phyloP scores from a whole-genome alignment of 192 early-diverging fungal species.

The Gaertneriomyces sp. region DNA sequence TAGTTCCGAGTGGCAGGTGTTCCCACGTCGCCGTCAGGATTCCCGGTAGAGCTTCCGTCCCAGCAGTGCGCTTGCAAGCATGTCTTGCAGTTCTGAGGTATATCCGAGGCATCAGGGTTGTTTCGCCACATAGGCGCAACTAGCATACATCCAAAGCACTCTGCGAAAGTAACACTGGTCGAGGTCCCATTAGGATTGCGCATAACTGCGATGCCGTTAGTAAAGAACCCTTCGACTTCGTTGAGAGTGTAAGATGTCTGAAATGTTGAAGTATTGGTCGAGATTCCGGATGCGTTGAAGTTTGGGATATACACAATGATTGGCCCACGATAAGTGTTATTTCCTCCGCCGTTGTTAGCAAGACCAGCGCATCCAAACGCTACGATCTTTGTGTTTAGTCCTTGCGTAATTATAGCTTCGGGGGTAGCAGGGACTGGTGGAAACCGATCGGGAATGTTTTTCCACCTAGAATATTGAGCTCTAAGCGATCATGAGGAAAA shows the following conservation, averaged over 20 bases:
- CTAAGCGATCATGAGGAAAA: too few species aligned
- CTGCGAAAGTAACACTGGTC: neutral
- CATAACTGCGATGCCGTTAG: slow-evolving; percentile 10
- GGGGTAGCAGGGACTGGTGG: slow-evolving; percentile 26
- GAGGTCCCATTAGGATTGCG: slow-evolving; percentile 1
- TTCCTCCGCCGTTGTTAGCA: neutral
- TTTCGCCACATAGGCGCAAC: slow-evolving; percentile 2
- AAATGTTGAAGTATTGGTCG: slow-evolving; percentile 31
- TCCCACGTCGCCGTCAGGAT: slow-evolving; percentile 1
- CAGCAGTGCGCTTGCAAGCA: slow-evolving; percentile 27
- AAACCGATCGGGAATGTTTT: slow-evolving; percentile 5
- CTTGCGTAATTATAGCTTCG: slow-evolving; percentile 21
- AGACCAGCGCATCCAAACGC: slow-evolving; percentile 32
- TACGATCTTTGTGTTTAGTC: slow-evolving; percentile 10
- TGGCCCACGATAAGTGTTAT: slow-evolving; percentile 12
- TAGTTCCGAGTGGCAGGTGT: slow-evolving; percentile 13
- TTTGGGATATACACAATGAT: slow-evolving; percentile 33
- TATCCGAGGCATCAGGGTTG: neutral
- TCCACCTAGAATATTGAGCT: too few species aligned
- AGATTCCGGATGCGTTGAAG: neutral
- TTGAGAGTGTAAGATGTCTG: slow-evolving; percentile 11
- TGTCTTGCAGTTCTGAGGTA: neutral
- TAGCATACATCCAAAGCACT: slow-evolving; percentile 18
- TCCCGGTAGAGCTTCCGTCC: slow-evolving; percentile 8
- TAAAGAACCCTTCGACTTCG: slow-evolving; percentile 13